Base-by-base conservation (phyloP, 2,329 filamentous ascomycete genomes). In the Helotiales sp. region DNA sequence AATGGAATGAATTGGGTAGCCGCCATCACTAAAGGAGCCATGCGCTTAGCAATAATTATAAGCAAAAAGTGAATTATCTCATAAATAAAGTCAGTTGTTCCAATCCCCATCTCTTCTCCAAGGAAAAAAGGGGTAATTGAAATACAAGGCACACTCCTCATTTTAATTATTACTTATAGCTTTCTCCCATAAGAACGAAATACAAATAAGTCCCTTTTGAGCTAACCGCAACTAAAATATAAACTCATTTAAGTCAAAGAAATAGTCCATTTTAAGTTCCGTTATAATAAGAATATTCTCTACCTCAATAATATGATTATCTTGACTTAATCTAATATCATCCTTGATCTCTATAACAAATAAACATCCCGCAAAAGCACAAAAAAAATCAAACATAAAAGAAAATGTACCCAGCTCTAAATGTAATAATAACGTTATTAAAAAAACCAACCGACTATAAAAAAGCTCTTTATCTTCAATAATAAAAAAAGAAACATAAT, bases 321-420 rank as follows among this genome's bases (percentile, higher is more conserved):
- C 52, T 47, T 34, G 32, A 24, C 32, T 28, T n/a, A 24, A 43
- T 13, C 7, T 22, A 50, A 5, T 32, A 43, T 15, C 13, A 30
- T 66, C 55, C 34, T 66, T 55, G 26, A 30, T 49, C 15, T 30
- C 34, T n/a, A 61, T 45, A 55, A 69, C 20, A 6, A 24, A 58
- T 32, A 71, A 28, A 11, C 55, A 40, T 11, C 69, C 67, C 15
- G 67, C 61, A 26, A 55, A 40, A 5, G 57, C 67, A 3, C 57
- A 55, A 57, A 65, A 2, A n/a, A 71, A 71, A 47, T 71, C 67
- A 30, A 69, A 66, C 4, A 43, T 66, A 20, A 71, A 40, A 52
- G 58, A 68, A 11, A 71, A 55, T 6, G 43, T 63, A 24, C 61
- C 20, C 6, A 71, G 52, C 45, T 58, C 54, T 15, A 71, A 54